Base-by-base conservation (phyloP, 139 green algal species). In the Chlamydomonas incerta region DNA sequence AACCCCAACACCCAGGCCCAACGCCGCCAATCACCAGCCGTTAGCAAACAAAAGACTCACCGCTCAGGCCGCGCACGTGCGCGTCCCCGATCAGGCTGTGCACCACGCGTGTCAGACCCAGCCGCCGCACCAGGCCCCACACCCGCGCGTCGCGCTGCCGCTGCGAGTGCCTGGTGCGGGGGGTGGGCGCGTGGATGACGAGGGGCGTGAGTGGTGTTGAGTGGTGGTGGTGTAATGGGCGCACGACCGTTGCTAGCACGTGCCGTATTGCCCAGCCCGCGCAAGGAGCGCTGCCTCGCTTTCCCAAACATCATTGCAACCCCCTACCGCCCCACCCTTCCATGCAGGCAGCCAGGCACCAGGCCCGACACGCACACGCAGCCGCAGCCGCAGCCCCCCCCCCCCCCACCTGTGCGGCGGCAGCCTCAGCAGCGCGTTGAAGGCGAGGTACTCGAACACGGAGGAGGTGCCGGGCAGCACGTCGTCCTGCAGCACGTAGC, bases 401-500 rank as follows among this genome's bases (percentile, higher is more conserved):
- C 63, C n/a, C n/a, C 2, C 31, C 5, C 33, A 81, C 82, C 60
- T 35, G 41, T 58, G 37, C 46, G 85, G 82, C 37, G 89, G 88
- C 79, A 94, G 79, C 41, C 88, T 62, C 46, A 96, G 90, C 58
- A 73, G 57, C 15, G 90, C 89, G 50, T 92, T 87, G 82, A 95
- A 94, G 26, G 85, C 29, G 70, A 96, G 87, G 89, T 93, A 94
- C 90, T 96, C 93, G 67, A 88, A 92, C 17, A 94, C 92, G 2
- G 93, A 93, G 21, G 89, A 82, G 14, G 92, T 96, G 26, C 92
- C 93, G 11, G 91, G 93, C 37, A 96, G 85, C 17, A 95, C 81
- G 69, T 95, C 92, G 60, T 96, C 93, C 90, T 96, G 89, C 82
- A 87, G 81, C 47, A 94, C 91, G 70, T 94, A 94, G 35, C 89